Conservation (phyloP, 805 yeast species). For the Nakazawaea populi region DNA sequence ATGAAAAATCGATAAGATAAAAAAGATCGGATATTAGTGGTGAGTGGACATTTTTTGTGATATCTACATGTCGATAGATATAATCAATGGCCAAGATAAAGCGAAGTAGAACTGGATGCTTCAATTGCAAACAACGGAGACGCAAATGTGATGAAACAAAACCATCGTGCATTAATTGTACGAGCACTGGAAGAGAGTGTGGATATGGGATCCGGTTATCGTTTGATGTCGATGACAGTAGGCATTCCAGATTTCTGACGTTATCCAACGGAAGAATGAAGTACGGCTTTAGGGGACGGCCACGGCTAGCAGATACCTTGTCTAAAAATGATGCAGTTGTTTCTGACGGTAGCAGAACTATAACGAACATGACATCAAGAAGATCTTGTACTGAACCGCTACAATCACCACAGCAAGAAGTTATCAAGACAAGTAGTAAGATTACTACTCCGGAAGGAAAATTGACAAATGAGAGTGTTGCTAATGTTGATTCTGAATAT, state of each 20-base stretch:
- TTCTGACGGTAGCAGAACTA: neutral
- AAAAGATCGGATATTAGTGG: too few relatives aligned
- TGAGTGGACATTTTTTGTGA: neutral
- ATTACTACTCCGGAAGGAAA: neutral
- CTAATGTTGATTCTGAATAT: neutral
- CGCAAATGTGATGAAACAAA: constrained; percentile 52
- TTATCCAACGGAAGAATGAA: constrained; percentile 29
- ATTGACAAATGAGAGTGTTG: neutral
- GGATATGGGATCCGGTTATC: constrained; percentile 44
- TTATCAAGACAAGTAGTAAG: too few relatives aligned
- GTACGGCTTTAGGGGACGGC: constrained; percentile 39
- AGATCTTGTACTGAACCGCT: too few relatives aligned
- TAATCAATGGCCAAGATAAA: constrained; percentile 31
- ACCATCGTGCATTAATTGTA: constrained; percentile 45
- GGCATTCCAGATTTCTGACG: constrained; percentile 21
- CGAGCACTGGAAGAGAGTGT: constrained; percentile 35
- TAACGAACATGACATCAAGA: neutral
- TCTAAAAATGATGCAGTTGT: constrained; percentile 20
- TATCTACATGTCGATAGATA: neutral
- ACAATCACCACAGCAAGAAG: too few relatives aligned
- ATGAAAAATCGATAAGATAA: too few relatives aligned
- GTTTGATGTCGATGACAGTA: constrained; percentile 44
- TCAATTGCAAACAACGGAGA: constrained; percentile 49
- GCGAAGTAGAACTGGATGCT: constrained; percentile 51
- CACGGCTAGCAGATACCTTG: constrained; percentile 29